Evolutionary conservation across 2,329 filamentous ascomycete species (phyloP).

Genomic region (Rutstroemia sp.): DNA sequence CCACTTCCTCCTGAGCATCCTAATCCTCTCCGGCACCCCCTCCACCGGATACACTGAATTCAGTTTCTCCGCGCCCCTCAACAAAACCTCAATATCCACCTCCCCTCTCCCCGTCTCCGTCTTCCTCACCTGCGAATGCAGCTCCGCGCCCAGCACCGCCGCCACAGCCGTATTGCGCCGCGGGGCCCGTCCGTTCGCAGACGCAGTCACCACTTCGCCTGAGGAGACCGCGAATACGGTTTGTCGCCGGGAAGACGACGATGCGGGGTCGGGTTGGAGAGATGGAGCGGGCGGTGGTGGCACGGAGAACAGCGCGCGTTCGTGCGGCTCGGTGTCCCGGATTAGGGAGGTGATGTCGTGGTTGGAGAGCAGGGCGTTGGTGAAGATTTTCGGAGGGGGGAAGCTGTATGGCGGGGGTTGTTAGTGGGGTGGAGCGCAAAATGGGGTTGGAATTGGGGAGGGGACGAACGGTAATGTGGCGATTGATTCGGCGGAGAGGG

Average conservation of each 20-base stretch:
- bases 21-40: conserved; percentile 71
- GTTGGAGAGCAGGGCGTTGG: conserved; percentile 79
- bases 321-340: conserved; percentile 89
- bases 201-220: conserved; percentile 49
- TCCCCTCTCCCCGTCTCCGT: conserved; percentile 52
- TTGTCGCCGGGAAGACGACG: conserved; percentile 40
- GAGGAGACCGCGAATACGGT: conserved; percentile 60
- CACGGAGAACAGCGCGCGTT: conserved; percentile 89
- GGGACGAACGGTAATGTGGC: conserved; percentile 61
- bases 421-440: conserved; percentile 13
- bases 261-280: conserved; percentile 37
- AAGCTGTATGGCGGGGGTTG: conserved; percentile 50
- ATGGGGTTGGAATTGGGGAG: background rate
- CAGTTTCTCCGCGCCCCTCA: conserved; percentile 83
- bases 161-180: conserved; percentile 78
- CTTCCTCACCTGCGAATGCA: conserved; percentile 71
- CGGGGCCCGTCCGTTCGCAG: conserved; percentile 42
- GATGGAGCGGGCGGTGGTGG: conserved; percentile 48
- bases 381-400: conserved; percentile 86
- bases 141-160: conserved; percentile 77
- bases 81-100: conserved; percentile 76
- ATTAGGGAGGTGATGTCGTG: conserved; percentile 93
- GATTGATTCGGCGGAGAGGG: conserved; percentile 68
- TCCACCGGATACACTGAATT: conserved; percentile 80
- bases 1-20: conserved; percentile 62